Evolutionary conservation across 1,284 basidiomycete species (phyloP).

Genomic region (Ustilago nuda): DNA sequence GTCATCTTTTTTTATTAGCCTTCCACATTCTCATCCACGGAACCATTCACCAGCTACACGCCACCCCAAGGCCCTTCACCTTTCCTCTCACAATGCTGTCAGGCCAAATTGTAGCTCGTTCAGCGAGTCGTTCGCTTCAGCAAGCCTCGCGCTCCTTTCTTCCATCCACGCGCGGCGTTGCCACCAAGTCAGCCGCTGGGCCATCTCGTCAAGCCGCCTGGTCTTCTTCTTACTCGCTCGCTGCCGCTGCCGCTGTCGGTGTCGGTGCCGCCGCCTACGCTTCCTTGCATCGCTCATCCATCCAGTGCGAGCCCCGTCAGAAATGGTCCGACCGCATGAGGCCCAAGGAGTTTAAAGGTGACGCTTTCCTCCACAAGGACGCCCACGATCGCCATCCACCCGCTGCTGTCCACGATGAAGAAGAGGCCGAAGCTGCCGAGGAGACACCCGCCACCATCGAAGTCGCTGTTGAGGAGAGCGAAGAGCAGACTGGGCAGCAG

Average conservation of each 20-base stretch:
- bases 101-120: conserved; percentile 19
- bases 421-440: conserved; percentile 27
- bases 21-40: neutral
- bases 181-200: conserved; percentile 30
- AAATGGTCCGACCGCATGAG: conserved; percentile 42
- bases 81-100: conserved; percentile 22
- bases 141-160: conserved; percentile 23
- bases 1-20: neutral
- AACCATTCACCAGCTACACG: neutral
- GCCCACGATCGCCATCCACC: conserved; percentile 29
- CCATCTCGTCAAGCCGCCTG: conserved; percentile 24
- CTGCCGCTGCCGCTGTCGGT: conserved; percentile 21
- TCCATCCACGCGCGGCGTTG: conserved; percentile 25
- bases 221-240: conserved; percentile 23
- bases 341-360: conserved; percentile 41
- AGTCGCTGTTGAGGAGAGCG: conserved; percentile 46
- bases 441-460: conserved; percentile 52
- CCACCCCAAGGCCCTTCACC: neutral
- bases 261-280: conserved; percentile 30
- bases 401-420: conserved; percentile 19
- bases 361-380: conserved; percentile 37
- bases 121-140: conserved; percentile 28
- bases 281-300: conserved; percentile 18
- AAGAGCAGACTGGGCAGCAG: conserved; percentile 59
- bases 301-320: conserved; percentile 34